Evolutionary conservation across 208 protist genomes (phyloP).

Genomic region (Acanthamoeba lenticulata): DNA sequence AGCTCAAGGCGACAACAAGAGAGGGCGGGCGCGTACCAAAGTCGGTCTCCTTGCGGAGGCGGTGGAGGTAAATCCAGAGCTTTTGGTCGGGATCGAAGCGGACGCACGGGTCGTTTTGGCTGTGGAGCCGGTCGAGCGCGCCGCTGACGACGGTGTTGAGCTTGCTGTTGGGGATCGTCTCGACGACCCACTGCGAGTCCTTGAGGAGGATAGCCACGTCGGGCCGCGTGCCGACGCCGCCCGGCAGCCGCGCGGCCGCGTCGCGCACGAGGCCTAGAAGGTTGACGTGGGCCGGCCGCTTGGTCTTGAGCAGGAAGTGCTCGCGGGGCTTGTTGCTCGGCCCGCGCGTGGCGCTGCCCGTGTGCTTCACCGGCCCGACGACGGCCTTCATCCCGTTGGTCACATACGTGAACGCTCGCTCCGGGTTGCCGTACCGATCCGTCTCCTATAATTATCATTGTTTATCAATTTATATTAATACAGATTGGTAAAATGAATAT

Average conservation of each 20-base stretch:
- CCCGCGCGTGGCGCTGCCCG: neutral
- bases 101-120: constrained; percentile 68
- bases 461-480: too few species aligned
- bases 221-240: constrained; percentile 67
- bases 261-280: constrained; percentile 66
- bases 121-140: constrained; percentile 69
- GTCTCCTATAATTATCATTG: constrained; percentile 5
- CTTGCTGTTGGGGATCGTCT: constrained; percentile 39
- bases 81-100: constrained; percentile 73
- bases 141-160: constrained; percentile 70
- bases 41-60: constrained; percentile 28
- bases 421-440: constrained; percentile 29
- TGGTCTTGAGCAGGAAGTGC: constrained; percentile 71
- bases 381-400: constrained; percentile 61
- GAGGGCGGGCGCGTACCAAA: constrained; percentile 40
- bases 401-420: constrained; percentile 39
- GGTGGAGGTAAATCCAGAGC: constrained; percentile 71
- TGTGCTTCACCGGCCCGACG: constrained; percentile 50
- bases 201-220: constrained; percentile 71
- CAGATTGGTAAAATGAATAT: too few species aligned
- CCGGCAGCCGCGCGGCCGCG: constrained; percentile 67
- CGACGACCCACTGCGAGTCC: constrained; percentile 71
- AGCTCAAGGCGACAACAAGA: too few species aligned
- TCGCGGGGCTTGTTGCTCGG: constrained; percentile 66
- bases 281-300: constrained; percentile 70